A percentile compares a stretch with the other conserved stretches of the same genome.
These are phyloP conservation scores for Cicer judaicum DNA, from an alignment of 306 rosid genomes.

Conservation along the genomic window DNA sequence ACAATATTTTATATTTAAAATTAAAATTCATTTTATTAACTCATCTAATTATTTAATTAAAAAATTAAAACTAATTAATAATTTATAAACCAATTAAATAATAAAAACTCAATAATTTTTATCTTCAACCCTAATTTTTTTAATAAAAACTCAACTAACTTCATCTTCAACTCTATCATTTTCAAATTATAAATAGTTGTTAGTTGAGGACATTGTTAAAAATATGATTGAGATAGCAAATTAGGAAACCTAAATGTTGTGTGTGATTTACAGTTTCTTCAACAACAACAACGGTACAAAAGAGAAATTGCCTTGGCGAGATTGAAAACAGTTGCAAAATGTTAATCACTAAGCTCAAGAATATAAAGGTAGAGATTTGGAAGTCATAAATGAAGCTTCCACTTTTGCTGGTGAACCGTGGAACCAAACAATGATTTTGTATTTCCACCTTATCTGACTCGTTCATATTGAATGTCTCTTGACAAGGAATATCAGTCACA, in stretches of 20 bases:
- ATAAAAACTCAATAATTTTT: no score
- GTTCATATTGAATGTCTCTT: slow-evolving; percentile 54
- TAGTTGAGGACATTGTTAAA: slow-evolving; percentile 23
- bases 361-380: slow-evolving; percentile 82
- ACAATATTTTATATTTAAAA: no score
- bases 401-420: slow-evolving; percentile 46
- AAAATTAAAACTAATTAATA: no score
- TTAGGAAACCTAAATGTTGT: slow-evolving; percentile 28
- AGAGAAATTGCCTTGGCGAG: slow-evolving; percentile 85
- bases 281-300: slow-evolving; percentile 76
- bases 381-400: slow-evolving; percentile 90
- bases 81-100: no score
- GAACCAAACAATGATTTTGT: slow-evolving; percentile 67
- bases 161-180: no score
- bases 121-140: no score
- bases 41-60: no score
- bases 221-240: not conserved
- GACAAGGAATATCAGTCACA: slow-evolving; percentile 59
- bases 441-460: slow-evolving; percentile 88
- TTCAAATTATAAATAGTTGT: not conserved
- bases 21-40: no score
- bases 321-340: slow-evolving; percentile 85
- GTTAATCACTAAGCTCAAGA: slow-evolving; percentile 75
- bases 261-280: slow-evolving; percentile 64
- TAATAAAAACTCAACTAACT: no score